Percentiles rank a stretch among this genome's conserved stretches.
phyloP scores from a whole-genome alignment of 768 basidiomycete genomes.

The Boletus sp. region DNA sequence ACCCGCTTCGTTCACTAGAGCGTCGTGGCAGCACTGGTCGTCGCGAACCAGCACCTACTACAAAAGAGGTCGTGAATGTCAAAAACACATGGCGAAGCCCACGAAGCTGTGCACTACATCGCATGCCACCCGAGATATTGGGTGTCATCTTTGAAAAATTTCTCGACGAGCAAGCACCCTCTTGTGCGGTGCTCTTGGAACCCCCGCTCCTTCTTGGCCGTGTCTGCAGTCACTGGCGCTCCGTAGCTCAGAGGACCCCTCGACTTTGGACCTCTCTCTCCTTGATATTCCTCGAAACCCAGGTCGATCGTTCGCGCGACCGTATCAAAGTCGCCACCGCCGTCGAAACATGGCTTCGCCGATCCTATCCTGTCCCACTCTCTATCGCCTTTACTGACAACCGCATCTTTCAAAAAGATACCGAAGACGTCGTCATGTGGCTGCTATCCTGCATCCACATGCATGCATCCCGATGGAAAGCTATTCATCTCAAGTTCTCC shows the following conservation, averaged over 20 bases:
- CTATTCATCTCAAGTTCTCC: slow-evolving; percentile 27
- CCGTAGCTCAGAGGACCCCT: slow-evolving; percentile 13
- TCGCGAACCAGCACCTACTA: background rate
- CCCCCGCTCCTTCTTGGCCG: slow-evolving; percentile 26
- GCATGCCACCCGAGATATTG: slow-evolving; percentile 41
- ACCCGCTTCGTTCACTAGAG: background rate
- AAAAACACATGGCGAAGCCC: background rate
- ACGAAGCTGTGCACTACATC: background rate
- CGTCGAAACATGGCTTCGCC: slow-evolving; percentile 24
- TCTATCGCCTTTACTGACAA: slow-evolving; percentile 27
- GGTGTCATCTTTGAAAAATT: slow-evolving; percentile 25
- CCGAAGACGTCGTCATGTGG: slow-evolving; percentile 19
- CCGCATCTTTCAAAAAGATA: slow-evolving; percentile 26
- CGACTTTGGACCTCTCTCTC: slow-evolving; percentile 28
- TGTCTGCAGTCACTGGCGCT: slow-evolving; percentile 29
- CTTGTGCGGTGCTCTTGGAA: slow-evolving; percentile 2
- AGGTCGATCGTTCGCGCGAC: slow-evolving; percentile 22
- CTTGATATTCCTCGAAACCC: slow-evolving; percentile 21
- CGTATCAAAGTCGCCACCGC: slow-evolving; percentile 9
- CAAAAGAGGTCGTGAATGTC: background rate
- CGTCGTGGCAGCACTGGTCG: background rate
- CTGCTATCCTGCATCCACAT: slow-evolving; percentile 17
- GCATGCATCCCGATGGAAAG: slow-evolving; percentile 25
- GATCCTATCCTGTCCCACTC: slow-evolving; percentile 21
- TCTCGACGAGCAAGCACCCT: slow-evolving; percentile 2